A percentile compares a stretch with the other conserved stretches of the same genome.
phyloP scores from a whole-genome alignment of 768 basidiomycete species.

The Obba rivulosa region DNA sequence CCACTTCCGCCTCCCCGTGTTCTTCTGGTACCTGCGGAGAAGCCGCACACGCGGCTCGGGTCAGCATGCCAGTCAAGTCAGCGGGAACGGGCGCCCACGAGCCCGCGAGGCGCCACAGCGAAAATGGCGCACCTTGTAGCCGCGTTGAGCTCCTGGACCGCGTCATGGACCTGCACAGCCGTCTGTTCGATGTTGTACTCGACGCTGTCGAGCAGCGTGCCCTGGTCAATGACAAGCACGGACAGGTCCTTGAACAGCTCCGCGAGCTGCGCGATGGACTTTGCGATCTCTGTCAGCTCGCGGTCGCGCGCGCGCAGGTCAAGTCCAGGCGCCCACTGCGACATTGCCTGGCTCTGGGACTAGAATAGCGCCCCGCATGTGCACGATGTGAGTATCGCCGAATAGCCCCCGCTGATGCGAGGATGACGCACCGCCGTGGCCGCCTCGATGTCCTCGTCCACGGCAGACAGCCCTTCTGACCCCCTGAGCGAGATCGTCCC shows the following conservation, averaged over 20 bases:
- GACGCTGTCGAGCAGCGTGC: slow-evolving; percentile 91
- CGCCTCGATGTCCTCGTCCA: slow-evolving; percentile 88
- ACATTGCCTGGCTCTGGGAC: slow-evolving; percentile 20
- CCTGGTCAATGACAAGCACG: slow-evolving; percentile 93
- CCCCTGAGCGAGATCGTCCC: slow-evolving; percentile 80
- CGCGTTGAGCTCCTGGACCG: slow-evolving; percentile 75
- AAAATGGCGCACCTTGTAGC: slow-evolving; percentile 65
- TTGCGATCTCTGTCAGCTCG: slow-evolving; percentile 86
- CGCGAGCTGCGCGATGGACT: slow-evolving; percentile 85
- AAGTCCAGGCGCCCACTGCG: slow-evolving; percentile 29
- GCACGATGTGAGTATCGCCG: slow-evolving; percentile 8
- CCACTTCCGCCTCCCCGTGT: slow-evolving; percentile 87
- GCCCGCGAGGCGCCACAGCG: too few relatives aligned
- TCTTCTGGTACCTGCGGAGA: slow-evolving; percentile 76
- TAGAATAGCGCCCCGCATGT: slow-evolving; percentile 14
- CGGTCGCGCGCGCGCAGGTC: slow-evolving; percentile 47
- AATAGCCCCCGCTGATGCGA: slow-evolving; percentile 3
- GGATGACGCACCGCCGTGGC: slow-evolving; percentile 43
- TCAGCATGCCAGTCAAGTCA: not conserved
- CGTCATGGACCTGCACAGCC: slow-evolving; percentile 72
- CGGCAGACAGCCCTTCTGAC: slow-evolving; percentile 74
- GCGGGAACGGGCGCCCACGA: too few relatives aligned
- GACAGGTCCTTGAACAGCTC: slow-evolving; percentile 96
- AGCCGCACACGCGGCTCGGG: not conserved
- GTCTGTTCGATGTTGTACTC: slow-evolving; percentile 98